A percentile compares a stretch with the other conserved stretches of the same genome.
Evolutionary conservation across 2,329 filamentous ascomycete genomes (phyloP).

Genomic region (Colletotrichum higginsianum): DNA sequence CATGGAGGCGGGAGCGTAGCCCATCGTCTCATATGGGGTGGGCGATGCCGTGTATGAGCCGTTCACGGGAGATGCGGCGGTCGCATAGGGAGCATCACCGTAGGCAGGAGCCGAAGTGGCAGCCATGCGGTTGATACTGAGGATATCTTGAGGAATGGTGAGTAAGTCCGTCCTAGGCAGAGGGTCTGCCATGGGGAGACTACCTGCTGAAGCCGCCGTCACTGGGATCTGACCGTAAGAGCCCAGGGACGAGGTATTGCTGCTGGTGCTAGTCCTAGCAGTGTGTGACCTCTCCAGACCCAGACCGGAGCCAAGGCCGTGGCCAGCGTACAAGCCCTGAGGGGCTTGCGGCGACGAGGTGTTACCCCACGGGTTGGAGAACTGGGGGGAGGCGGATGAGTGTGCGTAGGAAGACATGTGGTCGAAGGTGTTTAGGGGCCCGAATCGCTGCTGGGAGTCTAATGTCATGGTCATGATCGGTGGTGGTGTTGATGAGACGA

Average conservation of each 20-base stretch:
- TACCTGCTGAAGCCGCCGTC: conserved; percentile 81
- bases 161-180: conserved; percentile 78
- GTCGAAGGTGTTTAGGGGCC: conserved; percentile 81
- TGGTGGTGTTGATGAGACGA: conserved; percentile 36
- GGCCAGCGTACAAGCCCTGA: conserved; percentile 73
- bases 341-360: conserved; percentile 63
- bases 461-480: conserved; percentile 93
- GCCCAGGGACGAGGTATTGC: conserved; percentile 73
- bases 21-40: conserved; percentile 81
- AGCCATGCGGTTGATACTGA: conserved; percentile 76
- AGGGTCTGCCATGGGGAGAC: conserved; percentile 68
- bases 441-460: conserved; percentile 87
- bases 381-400: conserved; percentile 75
- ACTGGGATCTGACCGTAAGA: conserved; percentile 82
- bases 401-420: conserved; percentile 77
- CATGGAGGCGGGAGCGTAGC: conserved; percentile 78
- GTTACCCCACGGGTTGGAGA: conserved; percentile 90
- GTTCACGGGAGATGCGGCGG: conserved; percentile 76
- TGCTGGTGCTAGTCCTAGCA: conserved; percentile 72
- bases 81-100: conserved; percentile 78
- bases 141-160: conserved; percentile 81
- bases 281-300: conserved; percentile 67
- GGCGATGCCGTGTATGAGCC: conserved; percentile 77
- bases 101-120: conserved; percentile 75
- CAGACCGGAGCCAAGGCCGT: conserved; percentile 70